Percentiles rank a stretch among this genome's conserved stretches.
phyloP scores from a whole-genome alignment of 169 alveolate genomes.

The Neospora caninum region DNA sequence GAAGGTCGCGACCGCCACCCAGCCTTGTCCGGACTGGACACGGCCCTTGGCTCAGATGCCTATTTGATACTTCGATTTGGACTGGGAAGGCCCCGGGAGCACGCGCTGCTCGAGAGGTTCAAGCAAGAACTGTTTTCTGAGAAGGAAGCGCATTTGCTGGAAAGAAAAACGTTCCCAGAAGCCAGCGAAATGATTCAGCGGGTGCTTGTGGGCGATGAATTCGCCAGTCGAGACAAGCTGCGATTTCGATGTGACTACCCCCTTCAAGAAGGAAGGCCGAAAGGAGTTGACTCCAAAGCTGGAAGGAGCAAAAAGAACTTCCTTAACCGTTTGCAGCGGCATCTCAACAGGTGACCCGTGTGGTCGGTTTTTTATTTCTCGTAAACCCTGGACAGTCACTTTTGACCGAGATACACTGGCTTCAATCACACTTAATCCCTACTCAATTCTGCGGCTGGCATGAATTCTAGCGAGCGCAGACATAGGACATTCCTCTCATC shows the following conservation, averaged over 20 bases:
- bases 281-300: background rate
- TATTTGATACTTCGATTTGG: background rate
- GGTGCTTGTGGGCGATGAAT: background rate
- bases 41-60: background rate
- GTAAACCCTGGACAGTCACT: too few relatives aligned
- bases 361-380: background rate
- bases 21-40: background rate
- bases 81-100: background rate
- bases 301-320: background rate
- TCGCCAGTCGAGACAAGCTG: background rate
- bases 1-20: background rate
- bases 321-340: background rate
- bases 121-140: background rate
- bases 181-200: background rate
- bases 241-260: conserved; percentile 29
- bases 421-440: too few relatives aligned
- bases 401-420: too few relatives aligned
- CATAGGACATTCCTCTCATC: too few relatives aligned
- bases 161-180: conserved; percentile 3
- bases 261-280: background rate
- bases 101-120: background rate
- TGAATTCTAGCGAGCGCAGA: too few relatives aligned
- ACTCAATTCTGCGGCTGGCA: too few relatives aligned
- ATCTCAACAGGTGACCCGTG: background rate
- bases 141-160: background rate